Evolutionary conservation across 1,139 yeast genomes (phyloP).

Genomic region (Protomyces arabidopsidicola): DNA sequence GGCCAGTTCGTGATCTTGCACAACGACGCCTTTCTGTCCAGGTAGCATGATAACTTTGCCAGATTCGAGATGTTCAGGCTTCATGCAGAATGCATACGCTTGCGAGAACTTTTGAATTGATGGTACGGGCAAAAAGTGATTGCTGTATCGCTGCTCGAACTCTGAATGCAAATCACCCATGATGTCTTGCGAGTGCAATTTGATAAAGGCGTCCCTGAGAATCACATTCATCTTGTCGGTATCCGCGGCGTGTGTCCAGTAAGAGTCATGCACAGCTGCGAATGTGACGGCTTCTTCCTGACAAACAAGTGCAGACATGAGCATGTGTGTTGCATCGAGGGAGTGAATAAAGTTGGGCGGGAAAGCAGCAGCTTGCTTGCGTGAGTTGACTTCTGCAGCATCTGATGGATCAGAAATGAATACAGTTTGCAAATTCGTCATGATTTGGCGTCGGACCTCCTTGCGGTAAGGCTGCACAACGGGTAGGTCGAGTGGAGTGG

Average conservation of each 20-base stretch:
- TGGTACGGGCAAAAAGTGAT: conserved; percentile 55
- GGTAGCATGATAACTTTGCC: conserved; percentile 43
- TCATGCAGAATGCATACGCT: conserved; percentile 58
- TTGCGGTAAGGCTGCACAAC: conserved; percentile 94
- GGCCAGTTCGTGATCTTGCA: conserved; percentile 6
- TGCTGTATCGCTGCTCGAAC: conserved; percentile 72
- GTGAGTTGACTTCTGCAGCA: conserved; percentile 72
- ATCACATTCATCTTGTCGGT: conserved; percentile 67
- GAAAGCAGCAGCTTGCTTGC: conserved; percentile 87
- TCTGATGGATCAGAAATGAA: conserved; percentile 79
- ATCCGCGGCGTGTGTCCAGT: conserved; percentile 95
- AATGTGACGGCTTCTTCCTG: conserved; percentile 64
- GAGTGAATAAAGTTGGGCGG: conserved; percentile 97
- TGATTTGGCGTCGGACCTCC: conserved; percentile 56
- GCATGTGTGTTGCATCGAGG: conserved; percentile 94
- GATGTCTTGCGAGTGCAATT: conserved; percentile 68
- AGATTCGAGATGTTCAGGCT: conserved; percentile 43
- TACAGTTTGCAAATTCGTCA: conserved; percentile 78
- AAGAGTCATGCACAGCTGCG: conserved; percentile 97
- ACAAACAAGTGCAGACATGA: conserved; percentile 78
- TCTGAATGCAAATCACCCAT: conserved; percentile 68
- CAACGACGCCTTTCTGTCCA: conserved; percentile 4
- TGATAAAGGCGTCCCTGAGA: conserved; percentile 74
- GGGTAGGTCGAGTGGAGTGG: conserved; percentile 85
- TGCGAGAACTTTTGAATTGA: conserved; percentile 52